Percentiles rank a stretch among this genome's conserved stretches.
Evolutionary conservation across 805 yeast genomes (phyloP).

Genomic region (Candida parachauliodes): DNA sequence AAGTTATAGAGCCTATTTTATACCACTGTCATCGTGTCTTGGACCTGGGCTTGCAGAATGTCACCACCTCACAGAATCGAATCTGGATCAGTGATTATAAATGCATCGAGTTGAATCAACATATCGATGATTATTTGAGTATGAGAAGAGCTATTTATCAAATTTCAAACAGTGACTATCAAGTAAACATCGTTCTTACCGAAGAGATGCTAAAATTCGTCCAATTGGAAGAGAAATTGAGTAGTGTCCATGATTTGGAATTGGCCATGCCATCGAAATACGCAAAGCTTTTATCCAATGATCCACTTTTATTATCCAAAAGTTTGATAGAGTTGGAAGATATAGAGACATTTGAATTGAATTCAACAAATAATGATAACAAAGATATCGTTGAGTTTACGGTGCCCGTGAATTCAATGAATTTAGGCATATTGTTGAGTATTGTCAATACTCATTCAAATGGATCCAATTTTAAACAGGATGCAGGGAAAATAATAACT

Average conservation of each 20-base stretch:
- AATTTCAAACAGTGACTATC: slow-evolving; percentile 10
- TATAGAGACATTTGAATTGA: neutral
- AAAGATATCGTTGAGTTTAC: slow-evolving; percentile 1
- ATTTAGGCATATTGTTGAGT: slow-evolving; percentile 4
- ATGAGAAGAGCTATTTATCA: slow-evolving; percentile 12
- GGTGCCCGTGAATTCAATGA: slow-evolving; percentile 6
- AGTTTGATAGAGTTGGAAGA: slow-evolving; percentile 7
- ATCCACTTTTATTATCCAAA: slow-evolving; percentile 4
- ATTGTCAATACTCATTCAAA: neutral
- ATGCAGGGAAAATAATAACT: slow-evolving; percentile 1
- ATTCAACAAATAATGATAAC: neutral
- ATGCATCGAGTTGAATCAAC: slow-evolving; percentile 19
- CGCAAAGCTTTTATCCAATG: slow-evolving; percentile 3
- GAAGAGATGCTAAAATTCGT: neutral
- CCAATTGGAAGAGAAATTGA: slow-evolving; percentile 2
- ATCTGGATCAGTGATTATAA: slow-evolving; percentile 48
- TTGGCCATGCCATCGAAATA: slow-evolving; percentile 1
- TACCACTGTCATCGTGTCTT: slow-evolving; percentile 46
- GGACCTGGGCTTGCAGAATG: slow-evolving; percentile 44
- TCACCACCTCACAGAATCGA: slow-evolving; percentile 46
- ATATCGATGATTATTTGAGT: slow-evolving; percentile 7
- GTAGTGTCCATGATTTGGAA: slow-evolving; percentile 4
- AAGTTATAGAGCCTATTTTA: slow-evolving; percentile 53
- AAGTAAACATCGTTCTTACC: slow-evolving; percentile 2
- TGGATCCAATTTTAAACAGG: neutral